Conservation (phyloP, 2,329 filamentous ascomycete species). For the Ophidiomyces ophidiicola region DNA sequence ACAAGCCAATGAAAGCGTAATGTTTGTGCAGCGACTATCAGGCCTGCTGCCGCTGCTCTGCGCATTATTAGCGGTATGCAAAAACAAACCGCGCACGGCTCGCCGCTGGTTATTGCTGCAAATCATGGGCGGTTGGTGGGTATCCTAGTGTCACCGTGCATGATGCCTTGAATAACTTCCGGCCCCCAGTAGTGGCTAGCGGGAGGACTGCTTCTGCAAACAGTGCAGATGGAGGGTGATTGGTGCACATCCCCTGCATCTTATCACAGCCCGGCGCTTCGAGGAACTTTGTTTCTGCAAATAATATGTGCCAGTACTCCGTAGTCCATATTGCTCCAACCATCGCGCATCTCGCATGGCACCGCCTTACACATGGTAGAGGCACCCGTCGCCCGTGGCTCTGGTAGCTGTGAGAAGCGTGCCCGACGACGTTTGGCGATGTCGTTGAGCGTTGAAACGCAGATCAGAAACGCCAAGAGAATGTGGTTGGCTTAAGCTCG, state of each 20-base stretch:
- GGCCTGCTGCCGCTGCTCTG: neutral
- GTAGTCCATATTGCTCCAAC: neutral
- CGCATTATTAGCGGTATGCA: neutral
- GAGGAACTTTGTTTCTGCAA: neutral
- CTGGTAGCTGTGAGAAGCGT: too few species aligned
- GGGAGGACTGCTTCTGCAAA: too few species aligned
- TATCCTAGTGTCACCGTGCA: constrained; percentile 2
- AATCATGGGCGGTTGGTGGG: constrained; percentile 4
- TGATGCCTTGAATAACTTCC: neutral
- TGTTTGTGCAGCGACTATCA: too few species aligned
- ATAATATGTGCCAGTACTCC: neutral
- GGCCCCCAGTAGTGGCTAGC: too few species aligned
- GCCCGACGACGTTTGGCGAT: too few species aligned
- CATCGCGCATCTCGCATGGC: too few species aligned
- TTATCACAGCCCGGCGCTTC: too few species aligned
- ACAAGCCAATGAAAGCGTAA: too few species aligned
- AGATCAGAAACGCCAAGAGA: neutral
- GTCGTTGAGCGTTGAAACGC: neutral
- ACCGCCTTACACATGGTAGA: too few species aligned
- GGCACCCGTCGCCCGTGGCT: too few species aligned
- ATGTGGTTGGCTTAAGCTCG: constrained; percentile 1
- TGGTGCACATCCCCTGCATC: too few species aligned
- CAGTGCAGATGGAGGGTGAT: too few species aligned
- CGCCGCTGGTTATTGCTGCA: constrained; percentile 2
- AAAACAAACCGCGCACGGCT: neutral